Evolutionary conservation across 1,284 basidiomycete genomes (phyloP), one percentile per base, ranked within the genome.

Genomic region (Trametes hirsuta): DNA sequence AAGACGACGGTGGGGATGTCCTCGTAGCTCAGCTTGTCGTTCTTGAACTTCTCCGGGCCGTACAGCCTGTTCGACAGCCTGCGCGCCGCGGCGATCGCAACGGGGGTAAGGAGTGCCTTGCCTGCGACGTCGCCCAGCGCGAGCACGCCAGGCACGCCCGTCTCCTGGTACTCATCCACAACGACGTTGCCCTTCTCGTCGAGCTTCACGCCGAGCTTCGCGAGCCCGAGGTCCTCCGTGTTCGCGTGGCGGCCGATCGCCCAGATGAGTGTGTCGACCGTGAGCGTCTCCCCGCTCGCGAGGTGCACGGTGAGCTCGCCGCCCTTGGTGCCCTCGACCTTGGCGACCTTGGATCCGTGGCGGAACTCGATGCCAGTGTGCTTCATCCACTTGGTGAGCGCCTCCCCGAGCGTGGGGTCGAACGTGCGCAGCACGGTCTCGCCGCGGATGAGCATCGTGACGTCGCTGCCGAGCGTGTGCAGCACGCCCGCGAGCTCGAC

Each of bases 1-100:
- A 98, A 98, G 59, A 98, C 94, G 62, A 97, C 95, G 45, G 88
- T 92, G 4, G 97, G 91, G 65, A 99, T 95, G 74, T 98, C 87
- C 46, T 90, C 84, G 74, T 99, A 99, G 71, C 82, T 84, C 64
- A 98, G 83, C 76, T 95, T 94, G 71, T 98, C 93, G 58, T 91
- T 75, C 79, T 91, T 94, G 81, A 85, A 95, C 75, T 93, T 81
- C 55, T 86, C 82, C 0, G 87, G 87, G 10, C 97, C 97, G 72
- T 94, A 99, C 53, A 99, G 77, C 52, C 97, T 81, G 79, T 98
- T 99, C 51, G 89, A 84, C 41, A 98, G 78, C 62, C 94, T 81
- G 58, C 97, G 82, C 24, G 95, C 97, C 5, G 97, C 97, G 49
- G 97, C 97, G 63, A 99, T 97, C 22, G 97, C 97, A 6, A 99